phyloP scores from a whole-genome alignment of 2,329 filamentous ascomycete genomes.

The Aureobasidium vineae region DNA sequence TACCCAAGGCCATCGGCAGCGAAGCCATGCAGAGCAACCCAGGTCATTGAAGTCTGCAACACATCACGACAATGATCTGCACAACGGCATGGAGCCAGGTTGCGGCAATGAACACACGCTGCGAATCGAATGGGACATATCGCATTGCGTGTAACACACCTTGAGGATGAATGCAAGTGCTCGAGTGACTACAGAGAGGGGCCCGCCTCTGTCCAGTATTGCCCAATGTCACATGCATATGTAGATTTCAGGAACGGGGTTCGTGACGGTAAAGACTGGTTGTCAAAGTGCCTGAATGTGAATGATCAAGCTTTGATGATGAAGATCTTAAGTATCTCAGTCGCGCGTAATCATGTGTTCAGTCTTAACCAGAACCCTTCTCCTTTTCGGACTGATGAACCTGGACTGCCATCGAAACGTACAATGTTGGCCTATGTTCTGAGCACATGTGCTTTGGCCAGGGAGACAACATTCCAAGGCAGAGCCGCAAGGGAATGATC shows the following conservation, averaged over 20 bases:
- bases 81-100: background rate
- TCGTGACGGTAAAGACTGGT: background rate
- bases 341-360: background rate
- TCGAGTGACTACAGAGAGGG: background rate
- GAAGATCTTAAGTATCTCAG: background rate
- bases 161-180: background rate
- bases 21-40: background rate
- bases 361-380: no score
- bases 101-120: background rate
- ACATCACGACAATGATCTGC: background rate
- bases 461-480: no score
- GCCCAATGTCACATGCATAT: background rate
- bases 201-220: background rate
- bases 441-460: background rate
- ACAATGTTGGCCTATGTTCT: background rate
- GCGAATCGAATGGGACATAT: background rate
- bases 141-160: background rate
- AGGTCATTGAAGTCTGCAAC: background rate
- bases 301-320: background rate
- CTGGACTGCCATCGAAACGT: background rate
- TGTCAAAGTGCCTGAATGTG: background rate
- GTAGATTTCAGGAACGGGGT: background rate
- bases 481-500: background rate
- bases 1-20: background rate
- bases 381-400: background rate